Percentiles rank a stretch among this genome's conserved stretches.
phyloP scores from a whole-genome alignment of 768 basidiomycete genomes.

The Calocybe indica region DNA sequence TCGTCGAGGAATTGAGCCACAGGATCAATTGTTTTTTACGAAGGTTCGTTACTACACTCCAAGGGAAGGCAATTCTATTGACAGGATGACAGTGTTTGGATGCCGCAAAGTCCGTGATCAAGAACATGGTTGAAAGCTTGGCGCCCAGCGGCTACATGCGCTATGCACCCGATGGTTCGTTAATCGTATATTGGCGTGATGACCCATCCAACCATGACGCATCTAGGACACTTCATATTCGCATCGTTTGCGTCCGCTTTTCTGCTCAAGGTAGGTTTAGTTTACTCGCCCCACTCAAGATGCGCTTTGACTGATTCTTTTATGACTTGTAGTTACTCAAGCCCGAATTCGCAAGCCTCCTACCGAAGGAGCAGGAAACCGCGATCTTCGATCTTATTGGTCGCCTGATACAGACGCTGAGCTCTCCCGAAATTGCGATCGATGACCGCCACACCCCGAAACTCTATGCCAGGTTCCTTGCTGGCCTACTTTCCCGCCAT shows the following conservation, averaged over 20 bases:
- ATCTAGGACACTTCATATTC: conserved; percentile 67
- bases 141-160: conserved; percentile 73
- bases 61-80: conserved; percentile 4
- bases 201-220: no score
- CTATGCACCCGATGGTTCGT: conserved; percentile 66
- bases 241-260: conserved; percentile 80
- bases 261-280: conserved; percentile 58
- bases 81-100: conserved; percentile 50
- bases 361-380: conserved; percentile 56
- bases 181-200: no score
- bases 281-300: background rate
- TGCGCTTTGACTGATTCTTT: background rate
- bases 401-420: conserved; percentile 65
- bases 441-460: conserved; percentile 80
- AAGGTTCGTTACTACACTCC: conserved; percentile 36
- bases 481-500: conserved; percentile 62
- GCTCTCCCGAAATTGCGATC: conserved; percentile 68
- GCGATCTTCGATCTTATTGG: conserved; percentile 71
- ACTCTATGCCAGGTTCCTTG: conserved; percentile 75
- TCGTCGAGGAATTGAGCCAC: conserved; percentile 57
- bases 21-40: conserved; percentile 61
- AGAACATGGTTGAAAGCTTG: conserved; percentile 56
- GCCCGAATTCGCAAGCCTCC: conserved; percentile 63
- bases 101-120: conserved; percentile 62
- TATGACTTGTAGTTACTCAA: conserved; percentile 47